Base-by-base conservation (phyloP, 495 filamentous ascomycete species). In the Aspergillus sclerotioniger region DNA sequence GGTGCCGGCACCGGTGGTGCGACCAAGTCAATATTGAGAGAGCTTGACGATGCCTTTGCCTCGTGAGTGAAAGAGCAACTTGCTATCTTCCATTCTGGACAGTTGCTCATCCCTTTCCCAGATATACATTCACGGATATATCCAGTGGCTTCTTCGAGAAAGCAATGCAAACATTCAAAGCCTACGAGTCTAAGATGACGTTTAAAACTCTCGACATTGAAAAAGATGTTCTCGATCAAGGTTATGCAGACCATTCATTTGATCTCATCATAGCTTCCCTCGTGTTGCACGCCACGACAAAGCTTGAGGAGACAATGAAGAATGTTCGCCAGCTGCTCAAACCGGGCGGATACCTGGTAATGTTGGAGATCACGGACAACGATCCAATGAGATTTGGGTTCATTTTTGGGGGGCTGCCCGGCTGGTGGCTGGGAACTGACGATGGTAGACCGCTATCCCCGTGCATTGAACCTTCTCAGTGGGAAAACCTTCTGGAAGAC, bases 281-380 rank as follows among this genome's bases (percentile, higher is more conserved):
- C 20, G 60, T 66, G 4, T 41, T 68, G 9, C 63, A 66, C 21
- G 65, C 65, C 28, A 66, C 63, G 10, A 10, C n/a, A 12, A 25
- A 20, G 0, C 57, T 68, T n/a, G 47, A 61, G 3, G 16, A 43
- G n/a, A 66, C 60, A 3, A 37, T 66, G 32, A 19, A 49, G 4
- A 56, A 61, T 31, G 47, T 54, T 6, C 47, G 59, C 13, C 53
- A 35, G 16, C 51, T 67, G 15, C 39, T 67, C 15, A 64, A 54
- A 43, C 63, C 61, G 21, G 57, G 58, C 7, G 63, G 63, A 25
- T 63, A 60, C 29, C 31, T 66, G 8, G 20, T 66, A 4, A 17
- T 83, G 1, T 39, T 72, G 0, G 82, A 84, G 57, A 46, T 79
- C 6, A 77, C 72, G 0, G 59, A 71, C 33, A 62, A 65, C 16